Evolutionary conservation across 345 rosid genomes (phyloP), one percentile per base, ranked within the genome.

Genomic region (Populus simonii): DNA sequence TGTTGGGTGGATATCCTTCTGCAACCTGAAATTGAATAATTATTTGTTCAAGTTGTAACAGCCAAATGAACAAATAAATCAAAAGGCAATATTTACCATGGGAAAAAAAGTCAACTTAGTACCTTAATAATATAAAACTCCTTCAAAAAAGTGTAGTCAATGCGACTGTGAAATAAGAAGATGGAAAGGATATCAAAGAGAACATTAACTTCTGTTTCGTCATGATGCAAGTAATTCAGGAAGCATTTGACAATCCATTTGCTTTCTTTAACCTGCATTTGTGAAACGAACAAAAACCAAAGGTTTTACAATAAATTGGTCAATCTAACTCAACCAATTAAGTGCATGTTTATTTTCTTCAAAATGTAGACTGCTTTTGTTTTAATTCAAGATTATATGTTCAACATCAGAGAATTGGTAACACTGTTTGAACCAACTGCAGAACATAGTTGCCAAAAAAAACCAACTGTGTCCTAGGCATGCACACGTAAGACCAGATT

Each of bases 231-330:
- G 86, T 96, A 96, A 89, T 91, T 96, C 76, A 92, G 85, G 88
- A 96, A 92, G 89, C 99, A 96, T 79, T 93, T 93, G 79, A 96
- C 90, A 76, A 96, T 98, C 99, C 99, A 96, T 87, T 96, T 96
- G 92, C 99, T 96, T 89, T 93, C 98, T 85, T 96, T 96, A 68
- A 93, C 98, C 99, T 96, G 91, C 83, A 82, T 77, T 71, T 77
- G 71, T 70, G 72, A 74, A 68, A 80, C n/a, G 8, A 84, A 33
- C 12, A 20, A 55, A 29, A 16, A 38, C 31, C 68, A 73, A 73
- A 73, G 33, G 25, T 7, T 73, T 72, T 35, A 57, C 20, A 39
- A 43, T 9, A 41, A n/a, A 35, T 45, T n/a, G 62, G 68, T 41
- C 47, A 57, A 13, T 20, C 22, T 31, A 35, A 55, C 73, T 36